Evolutionary conservation across 345 rosid genomes (phyloP).

Genomic region (Eucalyptus victrix): DNA sequence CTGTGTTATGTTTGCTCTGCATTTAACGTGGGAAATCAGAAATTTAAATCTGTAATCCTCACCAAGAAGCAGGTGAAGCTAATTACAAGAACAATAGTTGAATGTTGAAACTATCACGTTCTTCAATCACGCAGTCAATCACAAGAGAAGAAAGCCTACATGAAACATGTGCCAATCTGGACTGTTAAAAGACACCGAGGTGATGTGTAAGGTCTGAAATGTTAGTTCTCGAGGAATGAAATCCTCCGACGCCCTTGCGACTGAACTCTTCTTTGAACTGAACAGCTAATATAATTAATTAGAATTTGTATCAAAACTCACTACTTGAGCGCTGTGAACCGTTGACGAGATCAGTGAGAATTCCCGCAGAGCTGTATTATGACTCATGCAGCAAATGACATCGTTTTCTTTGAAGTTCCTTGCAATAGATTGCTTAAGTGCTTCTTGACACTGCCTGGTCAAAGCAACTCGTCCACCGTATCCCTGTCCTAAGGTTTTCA

Average conservation of each 20-base stretch:
- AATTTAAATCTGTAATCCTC: not conserved
- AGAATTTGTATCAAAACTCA: not conserved
- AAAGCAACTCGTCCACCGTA: slow-evolving; percentile 40
- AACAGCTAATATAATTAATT: not conserved
- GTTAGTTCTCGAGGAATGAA: slow-evolving; percentile 49
- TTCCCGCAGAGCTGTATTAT: slow-evolving; percentile 27
- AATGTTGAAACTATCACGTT: not conserved
- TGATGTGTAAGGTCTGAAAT: slow-evolving; percentile 42
- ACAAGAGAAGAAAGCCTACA: not conserved
- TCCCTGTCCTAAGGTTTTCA: slow-evolving; percentile 44
- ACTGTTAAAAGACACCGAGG: slow-evolving; percentile 50
- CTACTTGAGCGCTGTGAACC: not conserved
- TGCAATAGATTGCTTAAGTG: slow-evolving; percentile 35
- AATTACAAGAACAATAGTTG: not conserved
- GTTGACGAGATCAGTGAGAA: not conserved
- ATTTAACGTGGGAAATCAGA: not conserved
- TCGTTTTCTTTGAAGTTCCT: slow-evolving; percentile 41
- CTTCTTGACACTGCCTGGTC: slow-evolving; percentile 38
- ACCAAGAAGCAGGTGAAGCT: not conserved
- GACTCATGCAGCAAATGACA: slow-evolving; percentile 50
- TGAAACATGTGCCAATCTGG: slow-evolving; percentile 72
- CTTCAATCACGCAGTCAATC: not conserved
- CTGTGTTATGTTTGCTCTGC: slow-evolving; percentile 45
- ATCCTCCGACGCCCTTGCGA: slow-evolving; percentile 57
- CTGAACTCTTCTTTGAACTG: slow-evolving; percentile 33